Percentiles rank a stretch among this genome's conserved stretches.
These are phyloP conservation scores for Emergomyces africanus DNA, from an alignment of 2,329 filamentous ascomycete genomes.

Conservation along the genomic window DNA sequence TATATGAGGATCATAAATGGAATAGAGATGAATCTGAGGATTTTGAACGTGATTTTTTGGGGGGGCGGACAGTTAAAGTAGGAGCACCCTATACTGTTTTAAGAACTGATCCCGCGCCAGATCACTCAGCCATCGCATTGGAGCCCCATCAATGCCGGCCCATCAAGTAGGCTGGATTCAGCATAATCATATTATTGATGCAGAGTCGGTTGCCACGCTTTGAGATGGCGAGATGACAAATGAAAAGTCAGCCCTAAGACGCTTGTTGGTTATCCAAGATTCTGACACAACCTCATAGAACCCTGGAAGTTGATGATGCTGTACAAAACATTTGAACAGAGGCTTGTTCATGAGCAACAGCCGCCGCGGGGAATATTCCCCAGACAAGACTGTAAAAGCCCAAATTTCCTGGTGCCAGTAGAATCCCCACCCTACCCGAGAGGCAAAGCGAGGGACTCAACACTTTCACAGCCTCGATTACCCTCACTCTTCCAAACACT, in stretches of 20 bases:
- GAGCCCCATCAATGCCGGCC: not conserved
- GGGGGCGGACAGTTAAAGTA: not conserved
- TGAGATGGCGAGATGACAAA: not conserved
- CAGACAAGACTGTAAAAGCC: not conserved
- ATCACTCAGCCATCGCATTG: not conserved
- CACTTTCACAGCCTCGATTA: not conserved
- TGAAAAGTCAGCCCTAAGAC: slow-evolving; percentile 1
- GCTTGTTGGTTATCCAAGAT: not conserved
- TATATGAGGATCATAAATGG: not conserved
- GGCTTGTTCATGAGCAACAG: not conserved
- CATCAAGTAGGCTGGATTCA: not conserved
- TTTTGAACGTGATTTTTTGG: not conserved
- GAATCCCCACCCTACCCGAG: not conserved
- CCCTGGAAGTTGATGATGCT: not conserved
- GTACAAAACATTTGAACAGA: not conserved
- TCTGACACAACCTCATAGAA: not conserved
- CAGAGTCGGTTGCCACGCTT: not conserved
- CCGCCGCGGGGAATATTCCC: not conserved
- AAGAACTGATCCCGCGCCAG: not conserved
- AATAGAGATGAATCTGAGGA: not conserved
- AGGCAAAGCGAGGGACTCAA: not conserved
- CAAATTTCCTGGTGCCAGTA: not conserved
- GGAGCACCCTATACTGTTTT: slow-evolving; percentile 1
- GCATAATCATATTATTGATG: not conserved
- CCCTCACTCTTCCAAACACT: not conserved